Conservation (phyloP, 2,329 filamentous ascomycete genomes). For the Cryphonectria radicalis region DNA sequence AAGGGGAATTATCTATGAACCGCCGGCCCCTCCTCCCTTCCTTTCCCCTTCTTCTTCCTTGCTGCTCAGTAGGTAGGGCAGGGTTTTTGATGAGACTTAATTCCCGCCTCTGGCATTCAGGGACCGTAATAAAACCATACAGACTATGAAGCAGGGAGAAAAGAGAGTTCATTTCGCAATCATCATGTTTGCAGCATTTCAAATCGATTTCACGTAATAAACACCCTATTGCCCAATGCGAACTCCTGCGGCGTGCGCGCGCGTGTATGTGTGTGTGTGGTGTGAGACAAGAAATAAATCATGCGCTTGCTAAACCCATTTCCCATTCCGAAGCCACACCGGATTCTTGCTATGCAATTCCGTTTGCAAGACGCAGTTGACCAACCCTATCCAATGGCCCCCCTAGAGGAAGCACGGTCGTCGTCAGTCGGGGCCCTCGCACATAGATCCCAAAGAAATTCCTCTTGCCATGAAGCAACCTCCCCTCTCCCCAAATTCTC, state of each 20-base stretch:
- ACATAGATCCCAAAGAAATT: not conserved
- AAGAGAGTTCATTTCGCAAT: not conserved
- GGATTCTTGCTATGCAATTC: conserved; percentile 2
- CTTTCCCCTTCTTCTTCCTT: not conserved
- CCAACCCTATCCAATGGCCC: not conserved
- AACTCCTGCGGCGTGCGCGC: not conserved
- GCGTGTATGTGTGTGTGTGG: too few relatives aligned
- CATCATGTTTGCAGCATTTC: conserved; percentile 1
- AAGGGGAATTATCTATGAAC: conserved; percentile 68
- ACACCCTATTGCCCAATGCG: conserved; percentile 17
- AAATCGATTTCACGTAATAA: not conserved
- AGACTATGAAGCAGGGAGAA: not conserved
- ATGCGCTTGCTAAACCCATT: conserved; percentile 23
- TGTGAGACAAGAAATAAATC: conserved; percentile 3
- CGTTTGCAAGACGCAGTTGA: not conserved
- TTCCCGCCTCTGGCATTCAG: not conserved
- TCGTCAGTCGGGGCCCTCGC: not conserved
- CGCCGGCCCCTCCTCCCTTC: too few relatives aligned
- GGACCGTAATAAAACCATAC: not conserved
- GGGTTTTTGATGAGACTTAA: not conserved
- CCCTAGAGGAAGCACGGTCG: not conserved
- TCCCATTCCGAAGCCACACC: not conserved
- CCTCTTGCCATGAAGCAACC: not conserved
- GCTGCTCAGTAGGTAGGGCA: not conserved
- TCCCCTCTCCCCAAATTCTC: not conserved